phyloP scores from a whole-genome alignment of 2,329 filamentous ascomycete genomes.

The Trichoderma afroharzianum region DNA sequence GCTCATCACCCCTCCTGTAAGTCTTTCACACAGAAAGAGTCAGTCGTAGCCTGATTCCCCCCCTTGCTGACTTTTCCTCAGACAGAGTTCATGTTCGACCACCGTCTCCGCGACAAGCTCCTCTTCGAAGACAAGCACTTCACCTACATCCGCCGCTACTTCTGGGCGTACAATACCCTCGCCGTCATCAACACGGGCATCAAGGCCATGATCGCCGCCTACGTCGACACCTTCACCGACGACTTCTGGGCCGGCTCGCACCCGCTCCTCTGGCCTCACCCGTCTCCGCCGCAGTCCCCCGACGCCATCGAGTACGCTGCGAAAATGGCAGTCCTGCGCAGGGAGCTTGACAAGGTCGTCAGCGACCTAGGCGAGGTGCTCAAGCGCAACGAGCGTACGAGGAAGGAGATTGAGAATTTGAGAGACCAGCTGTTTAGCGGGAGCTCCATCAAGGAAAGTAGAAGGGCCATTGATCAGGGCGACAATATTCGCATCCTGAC shows the following conservation, averaged over 20 bases:
- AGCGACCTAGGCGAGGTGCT: conserved; percentile 45
- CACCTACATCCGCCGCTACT: conserved; percentile 59
- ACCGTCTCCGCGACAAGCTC: conserved; percentile 51
- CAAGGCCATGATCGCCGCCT: conserved; percentile 54
- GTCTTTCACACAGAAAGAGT: background rate
- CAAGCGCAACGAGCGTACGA: conserved; percentile 49
- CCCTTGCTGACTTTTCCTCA: conserved; percentile 1
- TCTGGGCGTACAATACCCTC: conserved; percentile 60
- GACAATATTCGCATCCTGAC: conserved; percentile 60
- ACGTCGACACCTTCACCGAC: conserved; percentile 54
- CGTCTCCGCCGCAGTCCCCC: conserved; percentile 36
- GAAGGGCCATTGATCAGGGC: conserved; percentile 60
- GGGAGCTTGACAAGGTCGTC: conserved; percentile 51
- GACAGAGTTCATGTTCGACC: conserved; percentile 57
- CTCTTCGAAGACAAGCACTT: conserved; percentile 60
- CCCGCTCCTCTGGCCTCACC: conserved; percentile 53
- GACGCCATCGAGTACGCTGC: conserved; percentile 47
- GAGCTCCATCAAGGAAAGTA: conserved; percentile 58
- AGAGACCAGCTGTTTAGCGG: conserved; percentile 61
- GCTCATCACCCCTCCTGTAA: conserved; percentile 55
- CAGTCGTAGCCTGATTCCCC: background rate
- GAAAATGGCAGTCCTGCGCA: conserved; percentile 43
- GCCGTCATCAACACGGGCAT: conserved; percentile 58
- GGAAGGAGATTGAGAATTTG: conserved; percentile 53
- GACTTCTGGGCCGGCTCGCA: conserved; percentile 57